A percentile compares a stretch with the other conserved stretches of the same genome.
These are phyloP conservation scores for Poa annua DNA, from an alignment of 176 grass and related monocot species.

Conservation along the genomic window DNA sequence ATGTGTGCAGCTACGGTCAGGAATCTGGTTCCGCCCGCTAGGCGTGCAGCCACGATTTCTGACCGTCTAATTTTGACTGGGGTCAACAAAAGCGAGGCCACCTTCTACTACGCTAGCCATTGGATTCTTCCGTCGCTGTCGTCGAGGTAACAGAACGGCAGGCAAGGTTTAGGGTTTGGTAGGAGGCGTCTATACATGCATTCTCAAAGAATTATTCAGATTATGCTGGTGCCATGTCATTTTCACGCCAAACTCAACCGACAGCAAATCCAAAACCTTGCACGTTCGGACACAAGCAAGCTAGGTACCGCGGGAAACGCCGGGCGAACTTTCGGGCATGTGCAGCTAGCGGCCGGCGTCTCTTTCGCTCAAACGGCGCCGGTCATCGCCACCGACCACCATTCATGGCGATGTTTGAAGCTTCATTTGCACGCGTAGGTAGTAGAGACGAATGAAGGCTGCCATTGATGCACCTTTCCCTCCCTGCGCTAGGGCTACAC, in stretches of 20 bases:
- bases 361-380: not conserved
- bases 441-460: not conserved
- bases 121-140: conserved; percentile 29
- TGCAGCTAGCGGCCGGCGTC: conserved; percentile 15
- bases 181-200: not conserved
- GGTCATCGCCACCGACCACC: conserved; percentile 10
- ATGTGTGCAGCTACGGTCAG: not conserved
- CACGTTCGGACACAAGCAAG: not conserved
- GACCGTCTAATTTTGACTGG: conserved; percentile 29
- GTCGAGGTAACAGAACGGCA: not conserved
- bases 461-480: conserved; percentile 25
- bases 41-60: conserved; percentile 10
- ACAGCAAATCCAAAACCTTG: not conserved
- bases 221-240: not conserved
- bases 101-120: conserved; percentile 3
- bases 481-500: not conserved
- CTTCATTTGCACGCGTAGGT: conserved; percentile 3
- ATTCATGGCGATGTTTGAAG: not conserved
- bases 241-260: not conserved
- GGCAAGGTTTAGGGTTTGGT: no score
- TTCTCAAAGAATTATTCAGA: not conserved
- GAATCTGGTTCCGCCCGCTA: conserved; percentile 17
- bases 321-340: not conserved
- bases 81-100: not conserved
- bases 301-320: not conserved